Evolutionary conservation across 2,329 filamentous ascomycete genomes (phyloP).

Genomic region (Penicillium thymicola): DNA sequence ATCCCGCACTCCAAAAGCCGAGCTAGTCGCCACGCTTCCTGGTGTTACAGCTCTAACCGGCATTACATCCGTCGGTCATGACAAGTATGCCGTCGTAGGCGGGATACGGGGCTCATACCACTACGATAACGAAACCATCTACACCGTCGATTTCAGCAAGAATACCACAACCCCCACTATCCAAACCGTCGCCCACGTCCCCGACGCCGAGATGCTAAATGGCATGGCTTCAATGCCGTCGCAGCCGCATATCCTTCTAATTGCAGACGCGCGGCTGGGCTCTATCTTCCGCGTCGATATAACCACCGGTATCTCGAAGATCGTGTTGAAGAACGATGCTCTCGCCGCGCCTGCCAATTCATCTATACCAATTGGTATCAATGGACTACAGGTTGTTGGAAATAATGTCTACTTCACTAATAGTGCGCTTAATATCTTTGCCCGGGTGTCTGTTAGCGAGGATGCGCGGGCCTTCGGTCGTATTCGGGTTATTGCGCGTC

Average conservation of each 20-base stretch:
- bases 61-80: too few species aligned
- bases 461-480: not conserved
- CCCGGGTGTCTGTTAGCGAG: slow-evolving; percentile 1
- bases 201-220: slow-evolving; percentile 7
- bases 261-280: slow-evolving; percentile 17
- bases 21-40: too few species aligned
- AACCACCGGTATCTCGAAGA: slow-evolving; percentile 3
- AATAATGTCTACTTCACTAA: slow-evolving; percentile 15
- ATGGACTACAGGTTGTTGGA: slow-evolving; percentile 12
- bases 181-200: too few species aligned
- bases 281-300: slow-evolving; percentile 17
- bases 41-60: too few species aligned
- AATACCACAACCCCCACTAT: too few species aligned
- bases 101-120: too few species aligned
- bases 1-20: too few species aligned
- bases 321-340: slow-evolving; percentile 3
- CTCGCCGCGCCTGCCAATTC: slow-evolving; percentile 5
- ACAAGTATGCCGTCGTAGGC: too few species aligned
- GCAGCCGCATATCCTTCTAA: slow-evolving; percentile 11
- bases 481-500: slow-evolving; percentile 7
- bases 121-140: too few species aligned
- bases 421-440: slow-evolving; percentile 8
- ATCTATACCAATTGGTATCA: slow-evolving; percentile 15
- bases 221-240: slow-evolving; percentile 15
- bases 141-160: too few species aligned